Evolutionary conservation across 805 yeast species (phyloP), one percentile per base, ranked within the genome.

Genomic region (Cyberlindnera mississippiensis): DNA sequence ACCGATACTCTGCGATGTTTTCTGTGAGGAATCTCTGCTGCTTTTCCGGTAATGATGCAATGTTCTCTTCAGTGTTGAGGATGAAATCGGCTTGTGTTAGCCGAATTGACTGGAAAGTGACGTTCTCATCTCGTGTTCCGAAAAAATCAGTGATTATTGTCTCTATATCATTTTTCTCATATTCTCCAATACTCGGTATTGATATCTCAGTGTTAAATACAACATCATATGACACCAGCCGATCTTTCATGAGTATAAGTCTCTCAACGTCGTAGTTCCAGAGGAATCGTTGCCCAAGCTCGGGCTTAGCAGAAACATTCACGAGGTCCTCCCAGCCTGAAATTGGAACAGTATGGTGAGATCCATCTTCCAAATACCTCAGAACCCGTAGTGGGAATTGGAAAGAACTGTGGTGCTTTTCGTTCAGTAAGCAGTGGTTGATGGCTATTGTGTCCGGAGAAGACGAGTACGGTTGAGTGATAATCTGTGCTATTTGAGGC

Each of bases 161-260:
- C 1, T 16, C 17, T 27, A 27, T 27, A 13, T n/a, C 24, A 50
- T 42, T 11, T 42, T 43, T 10, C 22, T 27, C 1, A 20, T 13
- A 34, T 28, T 13, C 2, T 15, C 24, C 3, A 29, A 22, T 4
- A 24, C 10, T 8, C 24, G 19, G 14, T 10, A 33, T 22, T 11
- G 2, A 16, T 4, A 38, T 19, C n/a, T 15, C 31, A 5, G 33
- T 12, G 6, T 30, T 38, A 16, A 30, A 42, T 2, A 22, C 35
- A 14, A 45, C 43, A 2, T 35, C 38, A 28, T 39, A 40, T 9
- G 37, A 33, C 8, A 38, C 17, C 12, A 50, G 10, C 11, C 24
- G 16, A 7, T 52, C 39, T 16, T 36, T 52, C 56, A 56, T 47
- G 28, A 55, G 18, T 2, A 49, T 27, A 12, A 56, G 19, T n/a